Percentiles rank a stretch among this genome's conserved stretches.
Conservation (phyloP, 306 rosid species). For the Nissolia schottii region DNA sequence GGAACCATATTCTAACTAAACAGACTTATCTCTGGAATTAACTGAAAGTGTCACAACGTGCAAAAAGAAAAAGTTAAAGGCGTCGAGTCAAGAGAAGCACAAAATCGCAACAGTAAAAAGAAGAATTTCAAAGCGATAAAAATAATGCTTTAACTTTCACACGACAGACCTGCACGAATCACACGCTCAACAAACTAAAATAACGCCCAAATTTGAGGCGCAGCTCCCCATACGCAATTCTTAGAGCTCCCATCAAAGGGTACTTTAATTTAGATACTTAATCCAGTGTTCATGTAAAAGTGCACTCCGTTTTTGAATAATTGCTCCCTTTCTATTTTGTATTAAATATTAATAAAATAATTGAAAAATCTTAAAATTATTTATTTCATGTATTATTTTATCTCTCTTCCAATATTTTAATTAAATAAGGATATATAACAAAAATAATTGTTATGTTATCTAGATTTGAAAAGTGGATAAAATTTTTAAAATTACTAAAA, state of each 20-base stretch:
- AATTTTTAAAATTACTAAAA: no score
- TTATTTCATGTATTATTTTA: no score
- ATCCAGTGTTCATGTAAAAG: no score
- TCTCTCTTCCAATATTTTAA: no score
- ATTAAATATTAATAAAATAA: no score
- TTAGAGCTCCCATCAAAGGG: background rate
- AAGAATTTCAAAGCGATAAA: slow-evolving; percentile 16
- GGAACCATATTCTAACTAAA: background rate
- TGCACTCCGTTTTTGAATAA: no score
- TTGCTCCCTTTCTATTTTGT: no score
- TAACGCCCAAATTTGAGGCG: background rate
- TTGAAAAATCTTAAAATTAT: no score
- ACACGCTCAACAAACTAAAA: background rate
- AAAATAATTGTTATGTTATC: no score
- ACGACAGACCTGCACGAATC: slow-evolving; percentile 14
- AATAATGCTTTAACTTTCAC: slow-evolving; percentile 7
- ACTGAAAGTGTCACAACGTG: background rate
- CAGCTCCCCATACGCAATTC: background rate
- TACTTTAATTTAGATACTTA: background rate
- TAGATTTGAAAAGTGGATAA: no score
- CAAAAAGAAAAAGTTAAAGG: slow-evolving; percentile 18
- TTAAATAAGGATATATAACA: no score
- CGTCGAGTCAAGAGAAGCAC: background rate
- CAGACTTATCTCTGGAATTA: background rate
- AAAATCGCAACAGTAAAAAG: background rate